Percentiles rank a stretch among this genome's conserved stretches.
phyloP scores from a whole-genome alignment of 73 alveolate genomes.

The Paramecium bursaria region DNA sequence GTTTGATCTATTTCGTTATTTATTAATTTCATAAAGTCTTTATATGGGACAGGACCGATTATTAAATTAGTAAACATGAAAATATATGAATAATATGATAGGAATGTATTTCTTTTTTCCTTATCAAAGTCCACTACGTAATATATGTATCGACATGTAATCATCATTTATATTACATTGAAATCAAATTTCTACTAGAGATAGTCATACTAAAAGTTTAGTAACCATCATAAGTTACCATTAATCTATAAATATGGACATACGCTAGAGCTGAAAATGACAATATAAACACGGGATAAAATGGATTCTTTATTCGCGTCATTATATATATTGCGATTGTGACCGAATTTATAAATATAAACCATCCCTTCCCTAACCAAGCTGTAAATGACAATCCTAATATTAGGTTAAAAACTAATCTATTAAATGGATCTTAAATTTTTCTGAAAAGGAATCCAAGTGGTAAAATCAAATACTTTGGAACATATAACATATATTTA shows the following conservation, averaged over 20 bases:
- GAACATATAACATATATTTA: background rate
- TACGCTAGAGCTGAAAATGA: conserved; percentile 28
- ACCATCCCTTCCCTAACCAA: conserved; percentile 39
- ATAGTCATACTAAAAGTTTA: background rate
- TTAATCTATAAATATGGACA: conserved; percentile 52
- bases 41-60: conserved; percentile 35
- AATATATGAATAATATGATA: conserved; percentile 31
- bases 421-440: background rate
- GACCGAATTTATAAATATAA: background rate
- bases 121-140: conserved; percentile 38
- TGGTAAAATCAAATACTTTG: conserved; percentile 36
- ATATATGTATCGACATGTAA: conserved; percentile 36
- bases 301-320: conserved; percentile 5
- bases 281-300: conserved; percentile 2
- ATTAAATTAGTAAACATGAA: conserved; percentile 51
- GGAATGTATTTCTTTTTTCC: background rate
- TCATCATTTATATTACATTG: conserved; percentile 43
- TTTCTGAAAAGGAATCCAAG: conserved; percentile 30
- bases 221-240: background rate
- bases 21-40: background rate
- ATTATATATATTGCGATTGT: conserved; percentile 3
- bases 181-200: conserved; percentile 33
- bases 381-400: conserved; percentile 25
- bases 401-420: conserved; percentile 8
- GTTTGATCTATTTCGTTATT: background rate